Percentiles rank a stretch among this genome's conserved stretches.
Evolutionary conservation across 306 rosid species (phyloP).

Genomic region (Alnus glutinosa): DNA sequence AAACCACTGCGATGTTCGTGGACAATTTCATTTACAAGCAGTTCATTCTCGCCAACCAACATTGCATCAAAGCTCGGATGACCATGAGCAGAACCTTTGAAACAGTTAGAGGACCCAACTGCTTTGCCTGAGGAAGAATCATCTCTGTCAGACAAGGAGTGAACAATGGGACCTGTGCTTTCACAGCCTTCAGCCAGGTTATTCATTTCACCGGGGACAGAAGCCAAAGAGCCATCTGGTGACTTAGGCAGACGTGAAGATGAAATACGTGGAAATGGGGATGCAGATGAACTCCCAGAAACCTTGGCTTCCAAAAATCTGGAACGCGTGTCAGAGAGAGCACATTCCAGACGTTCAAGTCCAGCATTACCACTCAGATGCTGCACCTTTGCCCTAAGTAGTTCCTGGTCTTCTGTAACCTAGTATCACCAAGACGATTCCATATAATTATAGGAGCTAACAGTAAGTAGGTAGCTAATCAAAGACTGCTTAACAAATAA

Average conservation of each 20-base stretch:
- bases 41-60: conserved; percentile 45
- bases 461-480: background rate
- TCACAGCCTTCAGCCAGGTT: conserved; percentile 1
- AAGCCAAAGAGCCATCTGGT: background rate
- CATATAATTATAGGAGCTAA: background rate
- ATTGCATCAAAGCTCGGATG: conserved; percentile 25
- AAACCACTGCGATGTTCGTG: conserved; percentile 37
- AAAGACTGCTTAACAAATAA: background rate
- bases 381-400: conserved; percentile 47
- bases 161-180: conserved; percentile 34
- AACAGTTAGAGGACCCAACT: conserved; percentile 1
- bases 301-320: conserved; percentile 43
- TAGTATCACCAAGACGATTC: background rate
- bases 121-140: conserved; percentile 3
- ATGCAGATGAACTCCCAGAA: conserved; percentile 34
- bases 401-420: conserved; percentile 49
- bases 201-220: conserved; percentile 25
- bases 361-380: conserved; percentile 53
- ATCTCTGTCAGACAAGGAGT: conserved; percentile 42
- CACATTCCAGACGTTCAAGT: conserved; percentile 44
- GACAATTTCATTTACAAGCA: conserved; percentile 50
- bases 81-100: background rate
- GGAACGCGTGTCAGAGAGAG: conserved; percentile 46
- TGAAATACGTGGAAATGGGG: conserved; percentile 10
- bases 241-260: conserved; percentile 30